Conservation (phyloP, 768 basidiomycete species). For the Amanita subjunquillea region DNA sequence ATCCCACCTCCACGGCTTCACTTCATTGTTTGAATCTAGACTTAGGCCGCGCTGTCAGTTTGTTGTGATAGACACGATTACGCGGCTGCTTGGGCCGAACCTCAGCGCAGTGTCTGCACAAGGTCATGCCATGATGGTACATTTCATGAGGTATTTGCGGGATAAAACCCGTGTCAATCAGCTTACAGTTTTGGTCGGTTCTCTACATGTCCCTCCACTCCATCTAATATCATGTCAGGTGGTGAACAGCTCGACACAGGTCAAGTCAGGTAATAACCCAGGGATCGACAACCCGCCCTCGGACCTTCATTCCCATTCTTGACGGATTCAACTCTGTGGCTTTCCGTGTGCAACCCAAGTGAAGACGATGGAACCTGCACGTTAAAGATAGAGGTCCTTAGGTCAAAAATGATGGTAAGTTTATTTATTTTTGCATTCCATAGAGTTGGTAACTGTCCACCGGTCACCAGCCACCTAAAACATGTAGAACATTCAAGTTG, state of each 20-base stretch:
- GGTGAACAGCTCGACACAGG: constrained; percentile 43
- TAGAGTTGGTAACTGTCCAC: neutral
- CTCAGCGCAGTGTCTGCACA: constrained; percentile 59
- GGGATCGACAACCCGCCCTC: constrained; percentile 52
- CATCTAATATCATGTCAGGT: constrained; percentile 29
- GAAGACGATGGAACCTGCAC: neutral
- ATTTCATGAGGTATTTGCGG: constrained; percentile 59
- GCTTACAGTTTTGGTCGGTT: constrained; percentile 40
- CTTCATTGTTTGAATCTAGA: constrained; percentile 24
- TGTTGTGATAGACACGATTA: constrained; percentile 58
- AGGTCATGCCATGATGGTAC: constrained; percentile 67
- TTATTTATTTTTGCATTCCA: neutral
- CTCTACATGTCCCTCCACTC: constrained; percentile 9
- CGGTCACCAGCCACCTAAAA: neutral
- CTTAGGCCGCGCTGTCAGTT: constrained; percentile 14
- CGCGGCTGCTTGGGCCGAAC: constrained; percentile 50
- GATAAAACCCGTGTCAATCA: constrained; percentile 31
- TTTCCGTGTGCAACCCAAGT: constrained; percentile 19
- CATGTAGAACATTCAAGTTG: neutral
- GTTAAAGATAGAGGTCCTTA: neutral
- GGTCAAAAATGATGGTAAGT: neutral
- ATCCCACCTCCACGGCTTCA: neutral
- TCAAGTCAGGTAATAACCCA: constrained; percentile 8
- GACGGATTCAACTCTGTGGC: constrained; percentile 69
- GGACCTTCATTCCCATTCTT: constrained; percentile 69